Evolutionary conservation across 1,284 basidiomycete species (phyloP), one percentile per base, ranked within the genome.

Genomic region (Tylopilus orsonianus): DNA sequence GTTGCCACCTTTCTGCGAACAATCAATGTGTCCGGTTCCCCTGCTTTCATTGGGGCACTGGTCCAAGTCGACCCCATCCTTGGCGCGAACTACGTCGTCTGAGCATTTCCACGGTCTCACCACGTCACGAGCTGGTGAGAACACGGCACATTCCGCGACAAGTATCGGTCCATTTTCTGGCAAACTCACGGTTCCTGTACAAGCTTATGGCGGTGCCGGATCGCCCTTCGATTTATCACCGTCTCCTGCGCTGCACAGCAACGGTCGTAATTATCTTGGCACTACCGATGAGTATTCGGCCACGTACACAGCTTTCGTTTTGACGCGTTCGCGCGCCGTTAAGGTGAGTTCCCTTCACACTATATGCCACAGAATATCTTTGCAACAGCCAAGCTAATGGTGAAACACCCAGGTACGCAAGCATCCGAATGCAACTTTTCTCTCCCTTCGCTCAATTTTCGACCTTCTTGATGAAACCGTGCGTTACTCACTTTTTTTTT

Each of bases 311-410:
- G 64, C 72, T 10, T 82, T 82, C 52, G 56, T 77, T 19, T 58
- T 68, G 20, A 73, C 77, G 33, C 71, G 71, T 24, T 80, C 79
- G 46, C 73, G 80, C 47, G 77, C 75, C 22, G 69, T 80, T 24
- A 72, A 71, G 42, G 80, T 78, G 54, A 55, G 77, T 70, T 49
- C 33, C n/a, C 26, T 18, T 1, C 18, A 5, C n/a, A 12, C 22
- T 22, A 16, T 14, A 3, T 29, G n/a, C n/a, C n/a, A n/a, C n/a
- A n/a, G n/a, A n/a, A n/a, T n/a, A n/a, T 29, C 14, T 26, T 16
- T 36, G 22, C 16, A n/a, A 18, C 33, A 8, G 9, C 10, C 26
- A 9, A 1, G 38, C 49, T 59, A 3, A 65, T 14, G 5, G 26
- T 34, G 41, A 18, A 8, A 23, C 22, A 23, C 26, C 38, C 29